Conservation (phyloP, 2,329 filamentous ascomycete species). For the Penicillium hesseltinei region DNA sequence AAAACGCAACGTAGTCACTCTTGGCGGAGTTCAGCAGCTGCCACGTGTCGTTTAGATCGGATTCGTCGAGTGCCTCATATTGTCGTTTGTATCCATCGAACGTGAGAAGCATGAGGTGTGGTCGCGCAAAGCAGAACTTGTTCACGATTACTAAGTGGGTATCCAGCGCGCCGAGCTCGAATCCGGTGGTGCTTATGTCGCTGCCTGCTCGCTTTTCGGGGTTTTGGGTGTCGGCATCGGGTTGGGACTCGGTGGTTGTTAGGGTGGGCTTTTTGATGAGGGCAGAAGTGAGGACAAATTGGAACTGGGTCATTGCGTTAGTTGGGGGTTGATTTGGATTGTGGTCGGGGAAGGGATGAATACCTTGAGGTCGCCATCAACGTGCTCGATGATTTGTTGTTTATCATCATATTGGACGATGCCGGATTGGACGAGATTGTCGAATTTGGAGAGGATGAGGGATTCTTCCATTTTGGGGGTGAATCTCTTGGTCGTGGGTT, state of each 20-base stretch:
- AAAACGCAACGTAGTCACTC: not conserved
- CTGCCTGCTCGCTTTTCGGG: not conserved
- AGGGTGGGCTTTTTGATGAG: not conserved
- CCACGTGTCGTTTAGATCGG: not conserved
- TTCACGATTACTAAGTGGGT: not conserved
- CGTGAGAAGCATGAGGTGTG: not conserved
- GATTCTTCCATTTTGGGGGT: not conserved
- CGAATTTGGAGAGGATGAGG: not conserved
- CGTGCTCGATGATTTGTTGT: not conserved
- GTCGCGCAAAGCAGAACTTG: not conserved
- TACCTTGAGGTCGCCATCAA: not conserved
- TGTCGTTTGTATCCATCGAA: not conserved
- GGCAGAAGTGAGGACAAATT: not conserved
- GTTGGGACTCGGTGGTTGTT: not conserved
- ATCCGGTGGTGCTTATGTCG: not conserved
- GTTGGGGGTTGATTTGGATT: not conserved
- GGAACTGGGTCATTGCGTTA: not conserved
- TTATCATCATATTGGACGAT: not conserved
- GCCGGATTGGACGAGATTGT: not conserved
- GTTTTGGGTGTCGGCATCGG: not conserved
- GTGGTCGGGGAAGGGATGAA: not conserved
- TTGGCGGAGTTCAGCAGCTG: not conserved
- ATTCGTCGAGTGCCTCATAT: not conserved
- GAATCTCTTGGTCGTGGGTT: not conserved
- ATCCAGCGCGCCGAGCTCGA: not conserved